A percentile compares a stretch with the other conserved stretches of the same genome.
phyloP scores from a whole-genome alignment of 208 protist genomes.

The Trypanosoma theileri region DNA sequence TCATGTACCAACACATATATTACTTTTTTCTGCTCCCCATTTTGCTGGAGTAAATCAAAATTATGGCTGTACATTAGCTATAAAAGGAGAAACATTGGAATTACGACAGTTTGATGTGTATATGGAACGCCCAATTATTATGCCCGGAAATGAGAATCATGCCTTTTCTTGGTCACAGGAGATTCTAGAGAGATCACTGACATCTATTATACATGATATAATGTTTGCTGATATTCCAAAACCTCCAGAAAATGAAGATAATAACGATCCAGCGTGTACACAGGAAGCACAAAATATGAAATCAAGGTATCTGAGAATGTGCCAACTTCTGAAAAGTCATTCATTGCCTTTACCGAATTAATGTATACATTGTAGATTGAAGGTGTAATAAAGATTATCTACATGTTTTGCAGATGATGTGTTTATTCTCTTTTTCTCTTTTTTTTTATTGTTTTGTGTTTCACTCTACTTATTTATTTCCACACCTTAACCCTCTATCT shows the following conservation, averaged over 20 bases:
- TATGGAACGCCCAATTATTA: slow-evolving; percentile 49
- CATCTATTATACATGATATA: slow-evolving; percentile 48
- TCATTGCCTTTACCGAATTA: slow-evolving; percentile 43
- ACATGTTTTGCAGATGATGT: too few relatives aligned
- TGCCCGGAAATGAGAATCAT: slow-evolving; percentile 65
- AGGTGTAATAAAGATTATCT: too few relatives aligned
- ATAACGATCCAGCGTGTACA: slow-evolving; percentile 34
- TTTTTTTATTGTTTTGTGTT: too few relatives aligned
- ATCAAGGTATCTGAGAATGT: slow-evolving; percentile 68
- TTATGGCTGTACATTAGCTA: slow-evolving; percentile 54
- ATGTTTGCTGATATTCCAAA: slow-evolving; percentile 36
- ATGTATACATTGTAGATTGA: neutral
- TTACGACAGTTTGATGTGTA: slow-evolving; percentile 60
- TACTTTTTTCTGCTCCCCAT: slow-evolving; percentile 75
- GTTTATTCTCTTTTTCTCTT: too few relatives aligned
- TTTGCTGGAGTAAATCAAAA: slow-evolving; percentile 86
- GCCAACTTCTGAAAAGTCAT: slow-evolving; percentile 56
- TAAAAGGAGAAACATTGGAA: slow-evolving; percentile 37
- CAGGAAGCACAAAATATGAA: slow-evolving; percentile 28
- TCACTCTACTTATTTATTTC: too few relatives aligned
- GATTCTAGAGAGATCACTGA: slow-evolving; percentile 58
- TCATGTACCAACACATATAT: slow-evolving; percentile 54
- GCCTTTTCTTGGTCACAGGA: slow-evolving; percentile 73
- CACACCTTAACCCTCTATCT: too few relatives aligned
- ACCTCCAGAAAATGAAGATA: slow-evolving; percentile 26